Percentiles rank a stretch among this genome's conserved stretches.
Conservation (phyloP, 2,329 filamentous ascomycete species). For the Cladosporium sphaerospermum region DNA sequence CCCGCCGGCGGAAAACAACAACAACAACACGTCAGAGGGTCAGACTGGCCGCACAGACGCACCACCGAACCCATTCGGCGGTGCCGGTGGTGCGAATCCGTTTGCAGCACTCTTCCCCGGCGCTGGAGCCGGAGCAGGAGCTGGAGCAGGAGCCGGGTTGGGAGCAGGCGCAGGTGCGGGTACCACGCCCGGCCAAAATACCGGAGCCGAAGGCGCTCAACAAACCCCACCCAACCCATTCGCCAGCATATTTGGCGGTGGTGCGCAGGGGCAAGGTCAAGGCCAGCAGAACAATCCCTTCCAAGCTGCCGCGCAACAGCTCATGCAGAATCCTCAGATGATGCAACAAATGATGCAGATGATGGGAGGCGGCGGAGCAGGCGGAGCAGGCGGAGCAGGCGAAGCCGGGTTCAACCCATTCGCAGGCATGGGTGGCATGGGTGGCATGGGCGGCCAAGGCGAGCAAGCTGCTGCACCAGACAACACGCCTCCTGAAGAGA, state of each 20-base stretch:
- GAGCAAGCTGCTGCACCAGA: constrained; percentile 57
- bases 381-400: constrained; percentile 30
- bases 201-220: constrained; percentile 20
- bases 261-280: constrained; percentile 15
- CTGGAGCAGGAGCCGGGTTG: constrained; percentile 15
- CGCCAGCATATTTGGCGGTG: constrained; percentile 53
- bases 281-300: constrained; percentile 43
- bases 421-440: constrained; percentile 33
- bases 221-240: constrained; percentile 57
- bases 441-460: constrained; percentile 25
- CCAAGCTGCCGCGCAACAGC: constrained; percentile 37
- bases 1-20: constrained; percentile 35
- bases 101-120: constrained; percentile 55
- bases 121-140: constrained; percentile 14
- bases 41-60: constrained; percentile 29
- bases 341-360: constrained; percentile 49
- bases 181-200: constrained; percentile 1
- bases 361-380: constrained; percentile 45
- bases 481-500: constrained; percentile 84
- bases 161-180: constrained; percentile 23
- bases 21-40: constrained; percentile 13
- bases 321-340: constrained; percentile 54
- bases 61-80: constrained; percentile 43
- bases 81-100: constrained; percentile 43
- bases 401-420: constrained; percentile 40